Base-by-base conservation (phyloP, 192 early-diverging fungal genomes). In the Piromyces sp. region DNA sequence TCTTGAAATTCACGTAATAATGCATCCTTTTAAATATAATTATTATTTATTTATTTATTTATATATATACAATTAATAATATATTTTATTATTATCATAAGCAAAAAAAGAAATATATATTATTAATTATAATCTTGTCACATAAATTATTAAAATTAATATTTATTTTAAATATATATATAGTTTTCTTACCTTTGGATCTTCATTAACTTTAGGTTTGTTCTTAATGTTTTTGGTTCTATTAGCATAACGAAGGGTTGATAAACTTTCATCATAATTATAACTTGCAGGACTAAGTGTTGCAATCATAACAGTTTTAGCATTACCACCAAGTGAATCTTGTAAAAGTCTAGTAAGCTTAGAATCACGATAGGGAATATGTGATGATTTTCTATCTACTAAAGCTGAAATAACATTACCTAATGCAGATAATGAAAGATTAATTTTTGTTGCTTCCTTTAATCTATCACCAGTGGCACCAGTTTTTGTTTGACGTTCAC, bases 361-460 rank as follows among this genome's bases (percentile, higher is more conserved):
- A 1, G 89, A 90, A 82, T 92, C 91, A 16, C 91, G 81, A 82
- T 92, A 92, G 29, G 91, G 91, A 83, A 92, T 89, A 79, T 92
- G 91, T 13, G 88, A 89, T 78, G 86, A 86, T 79, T 91, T 91
- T 2, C 91, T 90, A 82, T 92, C 91, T 28, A 92, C 91, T 30
- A 92, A 84, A 7, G 91, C 87, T 40, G 88, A 88, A 80, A 92
- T 92, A 36, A 92, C 91, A 84, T 92, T 92, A 29, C 91, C 91
- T 12, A 92, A 82, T 3, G 89, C 90, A 3, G 89, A 90, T 28
- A 92, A 84, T 17, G 88, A 89, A 78, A 92, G 82, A 82, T 92
- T 92, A 84, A 92, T 92, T 81, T 92, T 92, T 26, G 90, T 92
- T 13, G 91, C 91, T 80, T 92, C 91, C 83, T 92, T 92, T 30